Evolutionary conservation across 2,329 filamentous ascomycete species (phyloP), one percentile per base, ranked within the genome.

Genomic region (Colletotrichum sp.): DNA sequence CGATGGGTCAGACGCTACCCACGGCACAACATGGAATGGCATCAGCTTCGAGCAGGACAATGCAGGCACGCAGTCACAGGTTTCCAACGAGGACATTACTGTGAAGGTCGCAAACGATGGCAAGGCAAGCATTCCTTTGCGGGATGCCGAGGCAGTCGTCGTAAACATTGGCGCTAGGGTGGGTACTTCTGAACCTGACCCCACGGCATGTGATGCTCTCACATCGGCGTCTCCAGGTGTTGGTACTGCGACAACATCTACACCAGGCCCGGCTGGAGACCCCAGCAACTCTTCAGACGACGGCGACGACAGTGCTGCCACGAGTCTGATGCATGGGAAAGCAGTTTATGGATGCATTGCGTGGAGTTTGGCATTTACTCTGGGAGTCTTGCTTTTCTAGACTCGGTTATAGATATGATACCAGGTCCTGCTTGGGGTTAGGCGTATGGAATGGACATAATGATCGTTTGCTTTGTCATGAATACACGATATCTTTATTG

Each of bases 21-120:
- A 34, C 11, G 73, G 70, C 6, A 73, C 73, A 9, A 76, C 73
- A 2, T 76, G 73, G 73, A 76, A 76, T 59, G 73, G 73, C 6
- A 68, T 76, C 15, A 76, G 73, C 25, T 76, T 76, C 16, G 73
- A 76, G 64, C 70, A 76, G 57, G 73, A 57, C 27, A 69, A 76
- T 59, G 57, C 63, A 19, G 73, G 73, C 5, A 34, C 27, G 30
- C 64, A 49, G 27, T 69, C 57, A 13, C 70, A 73, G 7, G 34
- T 73, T 16, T 36, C 64, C n/a, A 39, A 63, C 64, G 70, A 69
- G 11, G 73, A 76, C 57, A 30, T 76, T 4, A 76, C 64, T 19
- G 70, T 76, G 27, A 39, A 49, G 22, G 64, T 76, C 1, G 64
- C 55, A 6, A 34, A 30, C 13, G 70, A 73, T 34, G 73, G 73